Evolutionary conservation across 2,329 filamentous ascomycete genomes (phyloP).

Genomic region (Didymella lethalis): DNA sequence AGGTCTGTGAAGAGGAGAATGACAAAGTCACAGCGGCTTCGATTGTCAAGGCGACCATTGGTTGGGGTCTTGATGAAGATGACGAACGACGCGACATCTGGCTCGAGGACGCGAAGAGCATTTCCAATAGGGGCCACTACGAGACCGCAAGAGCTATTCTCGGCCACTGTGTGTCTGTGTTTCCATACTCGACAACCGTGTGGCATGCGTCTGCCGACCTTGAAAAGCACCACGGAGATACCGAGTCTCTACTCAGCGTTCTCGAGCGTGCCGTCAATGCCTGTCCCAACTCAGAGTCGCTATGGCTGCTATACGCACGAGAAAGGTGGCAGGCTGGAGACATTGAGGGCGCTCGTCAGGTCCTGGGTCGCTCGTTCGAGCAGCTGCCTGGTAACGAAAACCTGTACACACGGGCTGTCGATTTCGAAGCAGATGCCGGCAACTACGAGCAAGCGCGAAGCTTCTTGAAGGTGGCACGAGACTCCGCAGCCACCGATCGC

Average conservation of each 20-base stretch:
- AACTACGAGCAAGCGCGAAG: slow-evolving; percentile 82
- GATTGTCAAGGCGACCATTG: slow-evolving; percentile 91
- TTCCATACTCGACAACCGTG: slow-evolving; percentile 84
- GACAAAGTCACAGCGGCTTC: slow-evolving; percentile 84
- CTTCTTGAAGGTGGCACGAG: slow-evolving; percentile 81
- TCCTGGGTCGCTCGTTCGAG: slow-evolving; percentile 89
- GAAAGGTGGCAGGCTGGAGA: slow-evolving; percentile 93
- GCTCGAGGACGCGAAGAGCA: slow-evolving; percentile 89
- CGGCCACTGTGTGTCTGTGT: slow-evolving; percentile 86
- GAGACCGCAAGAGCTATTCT: slow-evolving; percentile 94
- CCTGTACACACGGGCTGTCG: slow-evolving; percentile 96
- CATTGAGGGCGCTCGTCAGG: slow-evolving; percentile 83
- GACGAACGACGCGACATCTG: slow-evolving; percentile 96
- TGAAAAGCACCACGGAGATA: slow-evolving; percentile 86
- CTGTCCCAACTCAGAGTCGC: slow-evolving; percentile 85
- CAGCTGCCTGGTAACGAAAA: slow-evolving; percentile 97
- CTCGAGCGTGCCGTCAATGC: slow-evolving; percentile 94
- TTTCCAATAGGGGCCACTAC: slow-evolving; percentile 81
- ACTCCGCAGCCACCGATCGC: slow-evolving; percentile 90
- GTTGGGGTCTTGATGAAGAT: slow-evolving; percentile 92
- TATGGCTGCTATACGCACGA: slow-evolving; percentile 96
- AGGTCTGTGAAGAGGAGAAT: slow-evolving; percentile 92
- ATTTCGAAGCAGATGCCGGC: slow-evolving; percentile 90
- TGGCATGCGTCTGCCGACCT: slow-evolving; percentile 93
- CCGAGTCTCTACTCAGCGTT: slow-evolving; percentile 81